These are phyloP conservation scores for Pulveroboletus sp. DNA, from an alignment of 1,284 basidiomycete genomes.

Conservation along the genomic window DNA sequence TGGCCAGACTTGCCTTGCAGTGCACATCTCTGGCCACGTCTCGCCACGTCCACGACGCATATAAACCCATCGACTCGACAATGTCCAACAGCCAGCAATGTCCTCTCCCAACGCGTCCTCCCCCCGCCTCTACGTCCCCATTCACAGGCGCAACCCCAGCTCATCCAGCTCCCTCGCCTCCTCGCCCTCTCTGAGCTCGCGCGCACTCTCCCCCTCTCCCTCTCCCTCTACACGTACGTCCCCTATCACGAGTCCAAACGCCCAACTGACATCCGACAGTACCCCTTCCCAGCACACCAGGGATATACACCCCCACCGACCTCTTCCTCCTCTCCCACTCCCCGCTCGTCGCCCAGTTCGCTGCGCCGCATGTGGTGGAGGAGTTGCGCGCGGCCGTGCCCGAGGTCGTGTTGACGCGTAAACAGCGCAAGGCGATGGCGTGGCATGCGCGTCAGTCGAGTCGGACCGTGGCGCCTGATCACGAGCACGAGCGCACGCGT, in stretches of 20 bases:
- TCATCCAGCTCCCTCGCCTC: slow-evolving; percentile 15
- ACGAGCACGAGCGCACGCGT: too few species aligned
- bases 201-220: background rate
- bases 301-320: slow-evolving; percentile 32
- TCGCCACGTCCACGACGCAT: slow-evolving; percentile 2
- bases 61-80: slow-evolving; percentile 9
- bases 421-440: slow-evolving; percentile 27
- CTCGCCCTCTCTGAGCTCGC: slow-evolving; percentile 13
- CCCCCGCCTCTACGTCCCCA: slow-evolving; percentile 26
- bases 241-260: too few species aligned
- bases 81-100: slow-evolving; percentile 17
- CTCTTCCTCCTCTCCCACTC: slow-evolving; percentile 27
- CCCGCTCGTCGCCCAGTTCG: slow-evolving; percentile 22
- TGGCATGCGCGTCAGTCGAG: slow-evolving; percentile 21
- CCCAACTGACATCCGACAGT: background rate
- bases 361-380: slow-evolving; percentile 1
- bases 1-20: background rate
- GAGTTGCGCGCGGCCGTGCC: slow-evolving; percentile 20
- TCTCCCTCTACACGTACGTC: slow-evolving; percentile 15
- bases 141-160: slow-evolving; percentile 27
- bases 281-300: background rate
- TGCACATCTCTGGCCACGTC: background rate
- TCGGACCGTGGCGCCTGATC: too few species aligned
- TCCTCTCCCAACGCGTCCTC: slow-evolving; percentile 11
- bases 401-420: slow-evolving; percentile 30